phyloP scores from a whole-genome alignment of 352 stramenopile genomes.

The Pythium sp. region DNA sequence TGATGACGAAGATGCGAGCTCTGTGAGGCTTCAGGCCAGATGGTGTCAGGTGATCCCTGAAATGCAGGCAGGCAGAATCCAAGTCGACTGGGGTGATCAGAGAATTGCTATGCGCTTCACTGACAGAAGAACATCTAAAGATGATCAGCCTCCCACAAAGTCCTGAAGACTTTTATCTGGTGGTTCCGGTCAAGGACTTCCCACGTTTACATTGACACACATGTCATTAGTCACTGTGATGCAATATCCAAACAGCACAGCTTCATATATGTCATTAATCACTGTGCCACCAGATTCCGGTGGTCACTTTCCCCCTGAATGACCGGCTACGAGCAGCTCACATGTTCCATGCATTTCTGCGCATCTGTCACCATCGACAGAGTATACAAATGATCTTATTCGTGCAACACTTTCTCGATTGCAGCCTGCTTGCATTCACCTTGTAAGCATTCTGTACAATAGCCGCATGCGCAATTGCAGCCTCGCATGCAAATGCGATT shows the following conservation, averaged over 20 bases:
- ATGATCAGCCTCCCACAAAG: no score
- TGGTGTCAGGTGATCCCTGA: no score
- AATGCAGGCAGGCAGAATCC: no score
- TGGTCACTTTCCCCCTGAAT: not conserved
- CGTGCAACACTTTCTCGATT: not conserved
- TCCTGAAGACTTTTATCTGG: not conserved
- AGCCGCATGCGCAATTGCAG: not conserved
- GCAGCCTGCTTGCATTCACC: not conserved
- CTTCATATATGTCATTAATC: not conserved
- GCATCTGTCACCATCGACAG: no score
- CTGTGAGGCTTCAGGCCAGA: not conserved
- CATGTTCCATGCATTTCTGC: no score
- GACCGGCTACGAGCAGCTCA: not conserved
- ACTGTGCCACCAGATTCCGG: conserved; percentile 1
- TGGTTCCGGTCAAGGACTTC: no score
- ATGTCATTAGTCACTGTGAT: not conserved
- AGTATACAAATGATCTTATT: no score
- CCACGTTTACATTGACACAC: not conserved
- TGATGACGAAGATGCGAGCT: not conserved
- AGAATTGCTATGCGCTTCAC: not conserved
- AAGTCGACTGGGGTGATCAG: no score
- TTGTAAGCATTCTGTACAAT: not conserved
- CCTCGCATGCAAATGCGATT: not conserved
- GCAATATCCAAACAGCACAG: not conserved
- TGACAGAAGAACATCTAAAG: not conserved